These are phyloP conservation scores for Apophysomyces ossiformis DNA, from an alignment of 371 early-diverging fungal genomes.

Conservation along the genomic window DNA sequence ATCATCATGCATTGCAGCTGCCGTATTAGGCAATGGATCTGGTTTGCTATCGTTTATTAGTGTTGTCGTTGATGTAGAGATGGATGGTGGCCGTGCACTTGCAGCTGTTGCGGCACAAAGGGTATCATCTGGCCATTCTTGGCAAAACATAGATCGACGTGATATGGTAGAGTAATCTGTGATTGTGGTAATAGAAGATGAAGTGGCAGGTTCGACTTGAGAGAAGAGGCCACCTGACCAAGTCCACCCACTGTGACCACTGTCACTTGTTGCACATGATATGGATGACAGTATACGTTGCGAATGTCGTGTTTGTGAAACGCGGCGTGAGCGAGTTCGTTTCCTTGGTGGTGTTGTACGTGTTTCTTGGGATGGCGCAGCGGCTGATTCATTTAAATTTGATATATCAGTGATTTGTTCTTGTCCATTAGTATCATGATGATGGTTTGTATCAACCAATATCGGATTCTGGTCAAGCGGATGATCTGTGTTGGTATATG, in stretches of 20 bases:
- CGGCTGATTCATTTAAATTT: too few relatives aligned
- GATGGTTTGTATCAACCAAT: background rate
- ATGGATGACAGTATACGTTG: constrained; percentile 6
- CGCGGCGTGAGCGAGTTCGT: background rate
- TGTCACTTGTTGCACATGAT: constrained; percentile 16
- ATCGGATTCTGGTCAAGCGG: background rate
- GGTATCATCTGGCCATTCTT: constrained; percentile 20
- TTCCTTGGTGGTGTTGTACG: background rate
- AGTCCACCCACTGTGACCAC: constrained; percentile 16
- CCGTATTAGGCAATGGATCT: constrained; percentile 1
- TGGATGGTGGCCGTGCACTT: constrained; percentile 13
- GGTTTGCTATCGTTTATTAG: constrained; percentile 17
- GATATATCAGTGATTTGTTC: background rate
- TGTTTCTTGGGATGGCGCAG: too few relatives aligned
- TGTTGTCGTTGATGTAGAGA: constrained; percentile 1
- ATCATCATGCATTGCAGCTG: constrained; percentile 8
- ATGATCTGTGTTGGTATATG: background rate
- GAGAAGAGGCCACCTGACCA: constrained; percentile 32
- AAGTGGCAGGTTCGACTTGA: constrained; percentile 33
- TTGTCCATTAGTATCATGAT: background rate
- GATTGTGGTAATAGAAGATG: constrained; percentile 24
- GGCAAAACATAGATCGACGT: constrained; percentile 20
- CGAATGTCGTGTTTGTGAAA: constrained; percentile 3
- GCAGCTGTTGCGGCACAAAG: background rate
- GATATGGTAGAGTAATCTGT: constrained; percentile 30